Base-by-base conservation (phyloP, 2,329 filamentous ascomycete genomes). In the Fusarium buharicum region DNA sequence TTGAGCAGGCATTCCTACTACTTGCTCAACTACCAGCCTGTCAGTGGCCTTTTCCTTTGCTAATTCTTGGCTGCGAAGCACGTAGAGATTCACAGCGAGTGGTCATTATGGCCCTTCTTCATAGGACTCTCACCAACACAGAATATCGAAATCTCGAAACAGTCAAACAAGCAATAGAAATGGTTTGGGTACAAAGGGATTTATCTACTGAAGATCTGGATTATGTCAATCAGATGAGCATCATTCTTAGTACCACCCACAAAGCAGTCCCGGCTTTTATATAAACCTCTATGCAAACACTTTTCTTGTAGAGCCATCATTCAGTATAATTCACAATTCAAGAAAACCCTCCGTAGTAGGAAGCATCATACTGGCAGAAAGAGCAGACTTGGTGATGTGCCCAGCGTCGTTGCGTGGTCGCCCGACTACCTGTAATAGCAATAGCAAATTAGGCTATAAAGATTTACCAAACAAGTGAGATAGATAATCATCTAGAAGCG, bases 141-240 rank as follows among this genome's bases (percentile, higher is more conserved):
- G 50, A 54, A 0, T 68, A 64, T 1, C 52, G 71, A 6, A 68
- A 63, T 3, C 62, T 72, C 4, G 53, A 66, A 1, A 50, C 66
- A 4, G 38, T 68, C 0, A 67, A 59, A 33, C n/a, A 40, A 1
- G 18, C 76, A 4, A 12, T 77, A 1, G 49, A 74, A 36, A 63
- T 67, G 0, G 30, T 74, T 3, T 78, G 75, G 76, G 68, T 71
- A 3, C 76, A 77, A 39, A 67, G 75, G 4, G 75, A 78, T 41
- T 62, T 78, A 1, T 54, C 48, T 2, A 3, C 17, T 2, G 40
- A 33, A 5, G 28, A 47, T 0, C 18, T 55, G 14, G 62, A 64
- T 6, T 66, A 66, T 38, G 30, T 57, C 0, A 12, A 38, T 0
- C 64, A 64, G 11, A 12, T 67, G 9, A 52, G 62, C 2, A 16